phyloP scores from a whole-genome alignment of 2,329 filamentous ascomycete genomes.

The Xylaria sp. region DNA sequence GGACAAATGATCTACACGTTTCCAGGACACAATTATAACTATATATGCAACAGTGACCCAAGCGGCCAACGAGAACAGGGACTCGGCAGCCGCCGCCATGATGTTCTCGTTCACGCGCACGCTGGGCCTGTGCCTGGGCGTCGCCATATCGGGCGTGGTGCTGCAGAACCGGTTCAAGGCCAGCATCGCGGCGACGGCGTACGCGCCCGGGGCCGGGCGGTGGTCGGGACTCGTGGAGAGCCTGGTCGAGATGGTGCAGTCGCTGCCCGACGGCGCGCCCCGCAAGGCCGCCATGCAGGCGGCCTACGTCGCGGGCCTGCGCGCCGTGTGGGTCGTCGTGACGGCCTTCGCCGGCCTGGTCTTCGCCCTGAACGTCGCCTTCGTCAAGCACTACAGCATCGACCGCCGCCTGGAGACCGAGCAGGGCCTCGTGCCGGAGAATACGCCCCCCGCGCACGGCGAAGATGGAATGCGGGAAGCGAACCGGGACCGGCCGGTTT shows the following conservation, averaged over 20 bases:
- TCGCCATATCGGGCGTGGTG: conserved; percentile 68
- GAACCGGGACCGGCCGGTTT: too few relatives aligned
- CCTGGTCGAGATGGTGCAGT: background rate
- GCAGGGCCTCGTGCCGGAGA: background rate
- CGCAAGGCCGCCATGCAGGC: background rate
- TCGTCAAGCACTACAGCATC: background rate
- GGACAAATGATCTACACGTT: too few relatives aligned
- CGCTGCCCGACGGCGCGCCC: background rate
- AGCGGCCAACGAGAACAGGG: background rate
- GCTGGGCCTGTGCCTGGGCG: conserved; percentile 66
- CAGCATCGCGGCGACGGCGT: background rate
- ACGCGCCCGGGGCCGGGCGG: background rate
- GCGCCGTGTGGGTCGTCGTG: background rate
- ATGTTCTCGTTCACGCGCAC: conserved; percentile 70
- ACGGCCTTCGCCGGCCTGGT: background rate
- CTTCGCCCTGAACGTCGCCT: background rate
- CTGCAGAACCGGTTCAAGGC: conserved; percentile 67
- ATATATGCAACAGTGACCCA: background rate
- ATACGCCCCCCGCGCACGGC: background rate
- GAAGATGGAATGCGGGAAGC: background rate
- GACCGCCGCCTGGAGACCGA: background rate
- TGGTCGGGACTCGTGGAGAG: background rate
- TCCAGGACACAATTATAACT: too few relatives aligned
- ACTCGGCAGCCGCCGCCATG: conserved; percentile 49
- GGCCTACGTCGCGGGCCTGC: background rate